A percentile compares a stretch with the other conserved stretches of the same genome.
Evolutionary conservation across 208 protist genomes (phyloP).

Genomic region (Phytomonas sp.): DNA sequence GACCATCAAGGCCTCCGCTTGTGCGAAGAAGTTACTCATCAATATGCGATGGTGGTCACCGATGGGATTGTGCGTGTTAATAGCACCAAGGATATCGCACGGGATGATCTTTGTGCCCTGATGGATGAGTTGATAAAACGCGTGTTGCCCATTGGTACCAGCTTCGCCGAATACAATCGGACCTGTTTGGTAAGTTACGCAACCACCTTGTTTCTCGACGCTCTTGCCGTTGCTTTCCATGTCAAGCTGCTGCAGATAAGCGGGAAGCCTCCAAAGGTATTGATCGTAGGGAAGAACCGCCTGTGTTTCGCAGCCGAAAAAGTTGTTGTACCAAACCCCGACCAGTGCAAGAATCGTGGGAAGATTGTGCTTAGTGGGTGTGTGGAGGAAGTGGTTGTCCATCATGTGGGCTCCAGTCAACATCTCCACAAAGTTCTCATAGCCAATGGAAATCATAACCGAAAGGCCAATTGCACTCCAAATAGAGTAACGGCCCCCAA

Average conservation of each 20-base stretch:
- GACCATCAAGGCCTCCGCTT: constrained; percentile 96
- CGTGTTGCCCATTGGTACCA: constrained; percentile 89
- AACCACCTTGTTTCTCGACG: constrained; percentile 47
- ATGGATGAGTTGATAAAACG: constrained; percentile 97
- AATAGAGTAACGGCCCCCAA: constrained; percentile 96
- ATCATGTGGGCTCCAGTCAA: constrained; percentile 84
- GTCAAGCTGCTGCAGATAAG: constrained; percentile 98
- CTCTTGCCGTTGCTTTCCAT: constrained; percentile 98
- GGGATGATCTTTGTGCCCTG: constrained; percentile 96
- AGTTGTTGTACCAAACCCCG: constrained; percentile 97
- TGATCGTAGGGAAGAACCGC: constrained; percentile 98
- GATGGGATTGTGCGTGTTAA: constrained; percentile 89
- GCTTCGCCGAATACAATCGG: constrained; percentile 96
- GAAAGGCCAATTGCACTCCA: constrained; percentile 96
- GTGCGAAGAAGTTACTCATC: constrained; percentile 96
- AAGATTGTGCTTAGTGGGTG: constrained; percentile 77
- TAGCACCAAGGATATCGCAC: constrained; percentile 92
- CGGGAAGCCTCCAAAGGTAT: constrained; percentile 93
- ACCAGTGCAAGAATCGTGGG: constrained; percentile 92
- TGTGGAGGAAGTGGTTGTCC: constrained; percentile 71
- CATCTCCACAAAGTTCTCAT: constrained; percentile 93
- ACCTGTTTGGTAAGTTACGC: constrained; percentile 79
- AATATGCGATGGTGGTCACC: constrained; percentile 94
- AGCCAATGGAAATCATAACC: constrained; percentile 93
- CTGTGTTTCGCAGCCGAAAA: constrained; percentile 90